These are phyloP conservation scores for Epithele typhae DNA, from an alignment of 768 basidiomycete species.

Conservation along the genomic window DNA sequence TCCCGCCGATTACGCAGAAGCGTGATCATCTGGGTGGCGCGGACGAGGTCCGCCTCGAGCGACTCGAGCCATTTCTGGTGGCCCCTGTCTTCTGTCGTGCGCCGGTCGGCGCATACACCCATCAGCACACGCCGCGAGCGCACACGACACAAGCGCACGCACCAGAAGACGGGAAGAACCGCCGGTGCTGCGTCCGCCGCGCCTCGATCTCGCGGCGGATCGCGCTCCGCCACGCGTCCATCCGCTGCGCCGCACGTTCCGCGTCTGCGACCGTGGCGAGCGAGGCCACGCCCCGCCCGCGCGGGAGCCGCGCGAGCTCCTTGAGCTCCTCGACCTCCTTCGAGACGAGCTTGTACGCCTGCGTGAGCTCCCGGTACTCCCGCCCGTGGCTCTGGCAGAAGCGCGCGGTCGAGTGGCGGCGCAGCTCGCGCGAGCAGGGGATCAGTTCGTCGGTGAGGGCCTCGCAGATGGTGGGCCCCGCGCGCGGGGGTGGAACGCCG, in stretches of 20 bases:
- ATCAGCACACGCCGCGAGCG: too few species aligned
- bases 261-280: not conserved
- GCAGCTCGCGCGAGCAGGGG: not conserved
- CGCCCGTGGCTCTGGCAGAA: not conserved
- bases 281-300: not conserved
- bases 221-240: not conserved
- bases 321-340: not conserved
- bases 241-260: not conserved
- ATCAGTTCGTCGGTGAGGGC: not conserved
- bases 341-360: not conserved
- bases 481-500: too few species aligned
- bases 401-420: not conserved
- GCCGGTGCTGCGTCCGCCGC: not conserved
- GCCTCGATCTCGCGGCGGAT: not conserved
- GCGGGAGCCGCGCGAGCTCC: not conserved
- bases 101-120: too few species aligned
- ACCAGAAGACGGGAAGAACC: not conserved
- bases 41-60: too few species aligned
- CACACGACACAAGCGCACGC: not conserved
- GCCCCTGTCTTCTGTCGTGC: too few species aligned
- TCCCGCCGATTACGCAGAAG: too few species aligned
- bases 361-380: not conserved
- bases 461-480: not conserved
- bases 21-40: too few species aligned
- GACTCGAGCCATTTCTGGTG: too few species aligned